Percentiles rank a stretch among this genome's conserved stretches.
These are phyloP conservation scores for Diaporthe caulivora DNA, from an alignment of 2,329 filamentous ascomycete species.

Conservation along the genomic window DNA sequence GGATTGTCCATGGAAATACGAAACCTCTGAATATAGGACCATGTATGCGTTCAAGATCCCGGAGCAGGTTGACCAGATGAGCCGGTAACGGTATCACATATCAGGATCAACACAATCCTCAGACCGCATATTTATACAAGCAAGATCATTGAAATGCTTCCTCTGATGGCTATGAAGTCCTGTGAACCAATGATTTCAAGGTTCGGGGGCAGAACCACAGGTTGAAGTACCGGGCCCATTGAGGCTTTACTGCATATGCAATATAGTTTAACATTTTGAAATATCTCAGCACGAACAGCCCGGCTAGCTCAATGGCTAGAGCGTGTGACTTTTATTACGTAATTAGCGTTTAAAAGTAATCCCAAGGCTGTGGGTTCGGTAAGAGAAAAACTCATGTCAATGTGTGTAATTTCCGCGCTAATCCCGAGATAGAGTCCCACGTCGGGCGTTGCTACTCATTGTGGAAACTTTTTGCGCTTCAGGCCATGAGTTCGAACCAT, in stretches of 20 bases:
- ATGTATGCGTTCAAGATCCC: background rate
- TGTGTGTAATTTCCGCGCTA: too few species aligned
- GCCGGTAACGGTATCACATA: background rate
- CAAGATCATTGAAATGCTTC: background rate
- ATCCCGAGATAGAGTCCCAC: too few species aligned
- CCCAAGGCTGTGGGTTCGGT: conserved; percentile 1
- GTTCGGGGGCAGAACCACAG: background rate
- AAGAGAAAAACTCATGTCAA: too few species aligned
- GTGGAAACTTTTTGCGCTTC: too few species aligned
- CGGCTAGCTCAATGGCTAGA: conserved; percentile 14
- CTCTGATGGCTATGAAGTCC: background rate
- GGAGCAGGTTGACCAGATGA: background rate
- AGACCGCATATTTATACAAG: background rate
- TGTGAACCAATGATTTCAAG: background rate
- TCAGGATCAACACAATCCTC: background rate
- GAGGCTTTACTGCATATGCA: background rate
- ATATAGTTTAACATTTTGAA: background rate
- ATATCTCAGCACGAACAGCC: background rate
- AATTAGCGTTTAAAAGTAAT: background rate
- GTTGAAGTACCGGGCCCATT: background rate
- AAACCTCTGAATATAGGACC: background rate
- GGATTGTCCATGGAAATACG: too few species aligned
- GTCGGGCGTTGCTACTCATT: too few species aligned
- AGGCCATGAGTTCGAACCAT: too few species aligned
- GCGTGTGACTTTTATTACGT: conserved; percentile 10